phyloP scores from a whole-genome alignment of 176 grass and related monocot species.

The Carex kokanica region DNA sequence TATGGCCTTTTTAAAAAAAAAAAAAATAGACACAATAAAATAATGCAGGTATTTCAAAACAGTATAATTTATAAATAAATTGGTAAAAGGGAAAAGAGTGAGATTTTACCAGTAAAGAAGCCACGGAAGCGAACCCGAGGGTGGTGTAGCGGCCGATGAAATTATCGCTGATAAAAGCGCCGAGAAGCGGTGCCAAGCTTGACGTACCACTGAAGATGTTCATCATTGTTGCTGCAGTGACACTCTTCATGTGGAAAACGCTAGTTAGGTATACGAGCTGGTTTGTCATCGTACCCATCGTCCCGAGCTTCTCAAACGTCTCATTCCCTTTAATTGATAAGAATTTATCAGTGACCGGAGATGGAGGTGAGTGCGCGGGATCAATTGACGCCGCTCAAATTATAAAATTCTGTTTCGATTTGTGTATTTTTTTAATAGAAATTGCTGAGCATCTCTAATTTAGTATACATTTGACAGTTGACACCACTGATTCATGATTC shows the following conservation, averaged over 20 bases:
- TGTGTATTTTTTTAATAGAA: too few species aligned
- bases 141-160: slow-evolving; percentile 72
- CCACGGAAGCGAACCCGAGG: slow-evolving; percentile 34
- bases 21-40: background rate
- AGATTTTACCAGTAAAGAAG: slow-evolving; percentile 37
- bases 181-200: slow-evolving; percentile 46
- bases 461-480: too few species aligned
- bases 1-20: too few species aligned
- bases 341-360: too few species aligned
- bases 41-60: background rate
- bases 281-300: slow-evolving; percentile 60
- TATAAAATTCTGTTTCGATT: too few species aligned
- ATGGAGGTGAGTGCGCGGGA: too few species aligned
- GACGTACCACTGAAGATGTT: slow-evolving; percentile 51
- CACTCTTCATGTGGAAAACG: slow-evolving; percentile 52
- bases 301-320: slow-evolving; percentile 77
- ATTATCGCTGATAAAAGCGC: slow-evolving; percentile 70
- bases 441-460: too few species aligned
- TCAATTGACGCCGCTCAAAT: too few species aligned
- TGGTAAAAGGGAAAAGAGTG: background rate
- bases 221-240: slow-evolving; percentile 37
- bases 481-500: too few species aligned
- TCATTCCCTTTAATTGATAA: slow-evolving; percentile 50
- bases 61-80: background rate
- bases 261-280: slow-evolving; percentile 76